Base-by-base conservation (phyloP, 768 basidiomycete genomes). In the Kwoniella heveanensis region DNA sequence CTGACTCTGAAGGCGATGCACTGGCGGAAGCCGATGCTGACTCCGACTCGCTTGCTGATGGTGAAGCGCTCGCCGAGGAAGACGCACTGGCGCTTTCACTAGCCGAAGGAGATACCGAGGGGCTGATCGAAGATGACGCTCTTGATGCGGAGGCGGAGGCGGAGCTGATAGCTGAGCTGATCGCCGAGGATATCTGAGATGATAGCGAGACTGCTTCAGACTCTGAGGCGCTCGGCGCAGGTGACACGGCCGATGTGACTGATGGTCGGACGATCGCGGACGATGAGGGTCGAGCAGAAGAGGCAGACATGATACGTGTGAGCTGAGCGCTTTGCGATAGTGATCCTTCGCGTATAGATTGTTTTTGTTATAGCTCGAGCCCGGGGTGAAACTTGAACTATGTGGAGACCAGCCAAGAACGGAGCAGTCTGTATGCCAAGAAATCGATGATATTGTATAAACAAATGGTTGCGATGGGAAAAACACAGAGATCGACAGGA, bases 111-210 rank as follows among this genome's bases (percentile, higher is more conserved):
- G 32, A 2, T 10, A 64, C 48, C 24, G 62, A 60, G 21, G 54
- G 24, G 22, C 48, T 58, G 15, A 62, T 46, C 27, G 64, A 68
- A 21, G 64, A 63, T 24, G 59, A 29, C 0, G 30, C 39, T 25
- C 54, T 36, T 48, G 62, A 64, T n/a, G 59, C 52, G 9, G 57
- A 53, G 8, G 36, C 32, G 6, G 68, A 66, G 17, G 64, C 48
- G 3, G 67, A 68, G 0, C 30, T 49, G 21, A 55, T 54, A 17
- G 66, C 48, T 3, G 61, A 58, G 17, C 25, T 46, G 22, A 62
- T 22, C 26, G 60, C 60, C 13, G 60, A 62, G 9, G 60, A 62
- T 1, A 62, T 15, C 26, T 46, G 39, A 26, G 53, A 37, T 9
- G 60, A 62, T 7, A 62, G 30, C 0, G 60, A 62, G 5, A 53